A percentile compares a stretch with the other conserved stretches of the same genome.
Evolutionary conservation across 2,329 filamentous ascomycete species (phyloP).

Genomic region (Neobulgaria alba): DNA sequence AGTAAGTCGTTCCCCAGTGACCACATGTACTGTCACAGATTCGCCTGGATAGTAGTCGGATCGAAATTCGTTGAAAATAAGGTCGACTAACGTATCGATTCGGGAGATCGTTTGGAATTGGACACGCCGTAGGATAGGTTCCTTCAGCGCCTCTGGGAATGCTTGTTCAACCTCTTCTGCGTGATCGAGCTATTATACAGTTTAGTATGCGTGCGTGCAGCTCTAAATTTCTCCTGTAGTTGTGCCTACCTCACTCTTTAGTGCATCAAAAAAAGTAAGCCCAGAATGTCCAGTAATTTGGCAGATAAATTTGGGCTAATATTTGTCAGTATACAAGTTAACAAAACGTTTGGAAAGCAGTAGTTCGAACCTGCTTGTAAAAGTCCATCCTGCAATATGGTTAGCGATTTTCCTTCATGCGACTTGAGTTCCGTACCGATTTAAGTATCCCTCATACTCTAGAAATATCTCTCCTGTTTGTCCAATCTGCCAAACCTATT

Average conservation of each 20-base stretch:
- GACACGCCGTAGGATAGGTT: slow-evolving; percentile 80
- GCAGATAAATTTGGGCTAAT: slow-evolving; percentile 73
- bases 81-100: slow-evolving; percentile 71
- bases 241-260: slow-evolving; percentile 72
- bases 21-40: slow-evolving; percentile 63
- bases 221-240: slow-evolving; percentile 3
- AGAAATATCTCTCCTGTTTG: slow-evolving; percentile 86
- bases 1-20: slow-evolving; percentile 59
- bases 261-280: slow-evolving; percentile 84
- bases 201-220: slow-evolving; percentile 22
- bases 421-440: slow-evolving; percentile 49
- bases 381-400: slow-evolving; percentile 66
- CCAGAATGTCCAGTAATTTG: slow-evolving; percentile 91
- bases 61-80: slow-evolving; percentile 71
- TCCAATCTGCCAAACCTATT: slow-evolving; percentile 81
- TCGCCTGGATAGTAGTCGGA: slow-evolving; percentile 88
- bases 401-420: slow-evolving; percentile 22
- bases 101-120: slow-evolving; percentile 85
- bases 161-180: slow-evolving; percentile 83
- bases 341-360: neutral
- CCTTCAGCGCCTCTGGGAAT: slow-evolving; percentile 86
- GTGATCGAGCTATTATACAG: slow-evolving; percentile 52
- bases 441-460: slow-evolving; percentile 80
- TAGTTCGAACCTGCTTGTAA: slow-evolving; percentile 64
- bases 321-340: slow-evolving; percentile 19